A percentile compares a stretch with the other conserved stretches of the same genome.
Evolutionary conservation across 768 basidiomycete genomes (phyloP).

Genomic region (Psilocybe subaeruginosa): DNA sequence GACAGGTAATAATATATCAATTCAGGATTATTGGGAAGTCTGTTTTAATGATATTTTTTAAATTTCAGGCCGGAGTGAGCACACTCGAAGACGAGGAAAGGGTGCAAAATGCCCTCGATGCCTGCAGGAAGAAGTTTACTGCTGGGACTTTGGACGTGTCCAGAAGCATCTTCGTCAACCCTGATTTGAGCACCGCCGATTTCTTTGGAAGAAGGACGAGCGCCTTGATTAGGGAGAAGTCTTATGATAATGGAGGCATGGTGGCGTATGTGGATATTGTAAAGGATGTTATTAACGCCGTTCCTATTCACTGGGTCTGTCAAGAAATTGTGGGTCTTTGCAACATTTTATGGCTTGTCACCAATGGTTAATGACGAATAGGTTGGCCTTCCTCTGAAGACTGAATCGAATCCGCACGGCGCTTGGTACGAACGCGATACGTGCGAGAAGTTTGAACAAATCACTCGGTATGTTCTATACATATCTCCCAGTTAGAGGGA

Average conservation of each 20-base stretch:
- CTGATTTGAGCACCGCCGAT: slow-evolving; percentile 20
- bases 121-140: slow-evolving; percentile 16
- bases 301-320: slow-evolving; percentile 66
- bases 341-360: background rate
- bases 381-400: slow-evolving; percentile 50
- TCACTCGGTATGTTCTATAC: slow-evolving; percentile 45
- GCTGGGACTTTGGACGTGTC: slow-evolving; percentile 16
- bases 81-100: slow-evolving; percentile 13
- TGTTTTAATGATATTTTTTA: background rate
- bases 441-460: slow-evolving; percentile 45
- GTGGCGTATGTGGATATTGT: slow-evolving; percentile 58
- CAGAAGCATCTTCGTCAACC: slow-evolving; percentile 24
- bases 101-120: slow-evolving; percentile 6
- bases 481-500: background rate
- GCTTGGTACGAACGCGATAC: slow-evolving; percentile 41
- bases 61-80: background rate
- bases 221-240: slow-evolving; percentile 37
- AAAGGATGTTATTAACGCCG: slow-evolving; percentile 64
- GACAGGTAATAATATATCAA: slow-evolving; percentile 7
- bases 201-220: slow-evolving; percentile 37
- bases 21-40: background rate
- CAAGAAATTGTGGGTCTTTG: slow-evolving; percentile 52
- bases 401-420: slow-evolving; percentile 30
- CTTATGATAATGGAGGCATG: slow-evolving; percentile 30
- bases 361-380: slow-evolving; percentile 22